Evolutionary conservation across 768 basidiomycete species (phyloP), one percentile per base, ranked within the genome.

Genomic region (Macrolepiota fuliginosa): DNA sequence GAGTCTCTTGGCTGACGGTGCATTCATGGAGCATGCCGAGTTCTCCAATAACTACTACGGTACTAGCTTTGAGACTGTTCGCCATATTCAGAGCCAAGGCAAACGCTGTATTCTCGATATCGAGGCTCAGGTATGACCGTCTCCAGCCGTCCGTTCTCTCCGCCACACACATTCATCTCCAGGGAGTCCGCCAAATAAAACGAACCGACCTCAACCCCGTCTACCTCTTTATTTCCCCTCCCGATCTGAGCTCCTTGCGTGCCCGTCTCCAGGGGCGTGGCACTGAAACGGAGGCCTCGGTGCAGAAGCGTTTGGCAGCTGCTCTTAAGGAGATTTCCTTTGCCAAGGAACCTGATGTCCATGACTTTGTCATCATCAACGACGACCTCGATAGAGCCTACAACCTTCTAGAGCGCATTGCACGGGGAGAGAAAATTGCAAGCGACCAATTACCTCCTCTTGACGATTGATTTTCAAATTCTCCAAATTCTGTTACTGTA

Each of bases 111-210:
- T 98, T 62, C 83, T 98, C 40, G 96, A 98, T 71, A 98, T 98
- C 62, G 96, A 98, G 69, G 89, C 91, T 10, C 96, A 98, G 89
- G 94, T 92, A 70, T 60, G 79, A 76, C 51, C 29, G 32, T 15
- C 46, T 64, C 39, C 36, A 37, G 50, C 17, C 35, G 27, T 32
- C 19, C 56, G 10, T 24, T 11, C 4, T 50, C 56, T 46, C 66
- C 62, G 51, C 45, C 42, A 69, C 49, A 66, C 42, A 69, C 49
- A 66, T 63, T 57, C 35, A 45, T 54, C 62, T 56, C 37, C 74
- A 96, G 93, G 96, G 96, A 54, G 92, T 98, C 63, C 89, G 87
- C 61, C 92, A 96, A 74, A 89, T 98, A 69, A 97, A 96, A 71
- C 77, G 84, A 56, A 93, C 93, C 29, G 74, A 83, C 57, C 77